Base-by-base conservation (phyloP, 306 rosid genomes). In the Ormosia emarginata region DNA sequence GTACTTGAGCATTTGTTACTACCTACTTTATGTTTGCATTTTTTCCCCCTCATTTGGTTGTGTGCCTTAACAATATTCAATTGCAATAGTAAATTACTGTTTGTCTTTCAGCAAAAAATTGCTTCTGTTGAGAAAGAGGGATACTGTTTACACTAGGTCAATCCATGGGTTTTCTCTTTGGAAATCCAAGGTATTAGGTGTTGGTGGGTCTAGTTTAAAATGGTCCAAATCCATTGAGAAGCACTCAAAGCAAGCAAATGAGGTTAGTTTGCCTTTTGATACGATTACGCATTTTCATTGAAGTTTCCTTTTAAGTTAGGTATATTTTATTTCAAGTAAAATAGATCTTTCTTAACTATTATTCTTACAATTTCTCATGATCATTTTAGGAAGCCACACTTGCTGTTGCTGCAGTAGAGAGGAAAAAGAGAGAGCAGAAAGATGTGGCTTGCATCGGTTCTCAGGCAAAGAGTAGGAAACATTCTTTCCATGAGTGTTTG, bases 141-240 rank as follows among this genome's bases (percentile, higher is more conserved):
- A 93, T 80, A 85, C 98, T 76, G 87, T 95, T 65, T 95, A 95
- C 89, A 90, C 94, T 67, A 92, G 93, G 85, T 95, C 99, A 11
- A 90, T 71, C 75, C 88, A 88, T 78, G 99, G 99, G 70, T 93
- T 90, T 86, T 95, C 98, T 59, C 97, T 95, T 40, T 83, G 94
- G 85, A 95, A 93, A 85, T 93, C 91, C 88, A 93, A 94, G 88
- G 98, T 95, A 67, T 82, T 95, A 87, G 91, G 98, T 80, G 91
- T 93, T 84, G 99, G 93, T n/a, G 97, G 98, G 14, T 88, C 94
- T 75, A 95, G 99, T 88, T 86, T 95, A 79, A 95, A 93, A 87
- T 95, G 99, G 99, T 95, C 99, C 83, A 95, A 93, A 87, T 95
- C 99, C 82, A 92, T 95, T 75, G 99, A 95, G 84, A 95, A 61